A percentile compares a stretch with the other conserved stretches of the same genome.
phyloP scores from a whole-genome alignment of 108 stramenopile species.

The Cyclotella atomus region DNA sequence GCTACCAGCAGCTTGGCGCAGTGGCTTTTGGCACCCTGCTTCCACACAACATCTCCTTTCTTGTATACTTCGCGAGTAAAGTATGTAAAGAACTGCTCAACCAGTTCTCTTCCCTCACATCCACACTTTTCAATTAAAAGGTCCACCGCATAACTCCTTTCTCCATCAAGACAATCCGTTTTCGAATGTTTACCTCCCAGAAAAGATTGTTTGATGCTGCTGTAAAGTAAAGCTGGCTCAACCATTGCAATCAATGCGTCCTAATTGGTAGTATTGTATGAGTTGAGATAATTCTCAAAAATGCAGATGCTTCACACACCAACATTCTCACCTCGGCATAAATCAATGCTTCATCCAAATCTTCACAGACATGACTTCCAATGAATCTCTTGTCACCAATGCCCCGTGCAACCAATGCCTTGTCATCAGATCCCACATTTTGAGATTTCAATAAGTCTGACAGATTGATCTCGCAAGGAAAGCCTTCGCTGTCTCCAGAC shows the following conservation, averaged over 20 bases:
- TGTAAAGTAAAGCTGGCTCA: conserved; percentile 48
- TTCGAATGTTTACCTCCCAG: conserved; percentile 5
- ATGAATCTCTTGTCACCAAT: not conserved
- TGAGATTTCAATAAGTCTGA: conserved; percentile 32
- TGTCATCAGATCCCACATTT: not conserved
- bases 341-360: conserved; percentile 65
- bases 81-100: conserved; percentile 40
- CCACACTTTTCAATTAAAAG: conserved; percentile 27
- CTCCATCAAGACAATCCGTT: conserved; percentile 24
- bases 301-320: no score
- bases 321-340: conserved; percentile 58
- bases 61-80: conserved; percentile 59
- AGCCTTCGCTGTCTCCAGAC: conserved; percentile 60
- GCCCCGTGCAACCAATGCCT: not conserved
- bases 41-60: conserved; percentile 64
- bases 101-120: conserved; percentile 24
- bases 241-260: conserved; percentile 63
- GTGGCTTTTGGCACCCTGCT: conserved; percentile 55
- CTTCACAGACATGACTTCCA: conserved; percentile 58
- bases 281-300: not conserved
- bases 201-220: conserved; percentile 26
- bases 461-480: conserved; percentile 67
- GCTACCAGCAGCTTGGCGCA: conserved; percentile 63
- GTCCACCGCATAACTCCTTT: conserved; percentile 20
- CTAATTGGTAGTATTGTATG: conserved; percentile 6